Evolutionary conservation across 179 eudicot species (phyloP), one percentile per base, ranked within the genome.

Genomic region (Silene noctiflora): DNA sequence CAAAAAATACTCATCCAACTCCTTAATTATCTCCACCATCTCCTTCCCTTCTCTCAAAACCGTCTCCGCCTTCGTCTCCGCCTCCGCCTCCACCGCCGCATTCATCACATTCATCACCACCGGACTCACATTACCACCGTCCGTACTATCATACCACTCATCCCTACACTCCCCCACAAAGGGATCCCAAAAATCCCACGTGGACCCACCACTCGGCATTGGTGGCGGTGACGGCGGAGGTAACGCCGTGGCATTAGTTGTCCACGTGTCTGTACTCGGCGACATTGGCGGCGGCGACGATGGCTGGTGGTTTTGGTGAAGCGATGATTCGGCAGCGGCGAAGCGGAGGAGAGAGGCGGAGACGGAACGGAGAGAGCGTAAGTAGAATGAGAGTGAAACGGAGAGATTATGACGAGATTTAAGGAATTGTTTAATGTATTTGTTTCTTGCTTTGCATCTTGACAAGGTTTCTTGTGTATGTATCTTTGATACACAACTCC

Each of bases 161-260:
- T 42, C 88, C 88, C 55, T 1, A 42, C 13, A 42, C 48, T 42
- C 31, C 31, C 76, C 63, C 33, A 62, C 82, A 69, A 91, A 95
- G 1, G 97, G 97, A 80, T 92, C 96, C 98, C 97, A 93, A 85
- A 91, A 95, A 78, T 91, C 99, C 97, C 99, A 95, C 4, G 82
- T 83, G 7, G 91, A 85, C 16, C 85, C 79, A 21, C 81, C 69
- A 16, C 84, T 1, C 94, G 95, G 0, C 27, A 77, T 61, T 39
- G 80, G 84, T 0, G 85, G 86, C 0, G 84, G 86, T 0, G 88
- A 84, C 0, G 83, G 81, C 1, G 90, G 80, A 10, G 83, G 60
- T 35, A 83, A 24, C 29, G 78, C 27, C 29, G 85, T 8, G 60
- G 83, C 14, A 78, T 86, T 19, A 72, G 84, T 64, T 2, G 88